Evolutionary conservation across 106 monocot species (phyloP).

Genomic region (Posidonia australis): DNA sequence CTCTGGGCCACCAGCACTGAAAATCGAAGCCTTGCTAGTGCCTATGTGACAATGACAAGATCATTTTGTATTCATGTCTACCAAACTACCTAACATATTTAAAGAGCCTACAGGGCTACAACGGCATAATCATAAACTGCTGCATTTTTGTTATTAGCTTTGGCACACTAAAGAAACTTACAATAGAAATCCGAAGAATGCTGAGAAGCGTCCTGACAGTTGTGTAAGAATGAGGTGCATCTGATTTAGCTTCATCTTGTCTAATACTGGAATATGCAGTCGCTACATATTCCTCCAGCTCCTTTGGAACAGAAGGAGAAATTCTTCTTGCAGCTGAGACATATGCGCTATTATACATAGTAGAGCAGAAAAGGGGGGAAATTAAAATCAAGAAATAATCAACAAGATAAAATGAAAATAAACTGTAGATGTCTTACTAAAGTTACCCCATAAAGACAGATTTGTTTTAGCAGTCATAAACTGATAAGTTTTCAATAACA

Average conservation of each 20-base stretch:
- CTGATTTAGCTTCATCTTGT: slow-evolving; percentile 96
- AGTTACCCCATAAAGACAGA: too few relatives aligned
- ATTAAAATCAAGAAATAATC: neutral
- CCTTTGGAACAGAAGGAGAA: slow-evolving; percentile 70
- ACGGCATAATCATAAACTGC: too few relatives aligned
- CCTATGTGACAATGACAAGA: slow-evolving; percentile 31
- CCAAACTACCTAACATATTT: too few relatives aligned
- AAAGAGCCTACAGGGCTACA: too few relatives aligned
- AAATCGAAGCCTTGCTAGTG: slow-evolving; percentile 91
- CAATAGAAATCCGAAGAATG: slow-evolving; percentile 95
- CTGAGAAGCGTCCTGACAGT: slow-evolving; percentile 91
- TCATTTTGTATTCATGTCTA: too few relatives aligned
- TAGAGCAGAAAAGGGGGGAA: neutral
- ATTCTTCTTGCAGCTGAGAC: slow-evolving; percentile 84
- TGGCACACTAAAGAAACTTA: slow-evolving; percentile 20
- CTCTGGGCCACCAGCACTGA: slow-evolving; percentile 87
- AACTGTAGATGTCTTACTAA: too few relatives aligned
- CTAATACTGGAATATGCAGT: slow-evolving; percentile 95
- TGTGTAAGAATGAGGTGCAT: slow-evolving; percentile 90
- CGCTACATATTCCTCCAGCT: slow-evolving; percentile 91
- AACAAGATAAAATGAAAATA: neutral
- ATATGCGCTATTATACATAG: slow-evolving; percentile 52
- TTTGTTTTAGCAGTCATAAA: too few relatives aligned
- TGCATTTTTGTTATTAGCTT: neutral
- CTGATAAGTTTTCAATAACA: too few relatives aligned